These are phyloP conservation scores for Melianthus villosus DNA, from an alignment of 441 rosid species.

Conservation along the genomic window DNA sequence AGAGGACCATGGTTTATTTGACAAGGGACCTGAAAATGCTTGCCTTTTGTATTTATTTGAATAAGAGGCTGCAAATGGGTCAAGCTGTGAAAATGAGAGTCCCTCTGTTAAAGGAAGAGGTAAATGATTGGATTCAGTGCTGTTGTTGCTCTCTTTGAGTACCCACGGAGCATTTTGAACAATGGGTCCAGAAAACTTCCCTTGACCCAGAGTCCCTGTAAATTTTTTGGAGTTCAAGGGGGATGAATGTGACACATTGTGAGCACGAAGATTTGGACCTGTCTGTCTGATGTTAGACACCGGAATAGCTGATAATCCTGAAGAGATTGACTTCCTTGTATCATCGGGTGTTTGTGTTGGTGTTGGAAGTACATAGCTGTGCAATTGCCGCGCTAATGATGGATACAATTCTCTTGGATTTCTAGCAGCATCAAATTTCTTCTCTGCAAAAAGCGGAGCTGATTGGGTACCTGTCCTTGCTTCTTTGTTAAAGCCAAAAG, in stretches of 20 bases:
- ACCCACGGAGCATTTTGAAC: conserved; percentile 18
- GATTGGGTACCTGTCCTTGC: conserved; percentile 28
- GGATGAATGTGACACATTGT: conserved; percentile 34
- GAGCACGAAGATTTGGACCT: conserved; percentile 14
- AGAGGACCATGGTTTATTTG: conserved; percentile 33
- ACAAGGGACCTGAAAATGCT: conserved; percentile 46
- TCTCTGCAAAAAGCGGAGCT: conserved; percentile 38
- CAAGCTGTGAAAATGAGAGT: conserved; percentile 22
- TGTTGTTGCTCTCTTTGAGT: conserved; percentile 46
- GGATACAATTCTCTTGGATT: conserved; percentile 25
- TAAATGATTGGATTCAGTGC: conserved; percentile 15
- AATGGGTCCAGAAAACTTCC: conserved; percentile 24
- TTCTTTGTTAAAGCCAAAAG: conserved; percentile 30
- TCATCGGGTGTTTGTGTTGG: too few species aligned
- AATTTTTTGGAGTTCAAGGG: conserved; percentile 24
- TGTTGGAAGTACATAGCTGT: conserved; percentile 51
- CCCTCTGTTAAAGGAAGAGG: conserved; percentile 45
- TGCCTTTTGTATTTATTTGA: conserved; percentile 30
- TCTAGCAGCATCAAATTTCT: conserved; percentile 18
- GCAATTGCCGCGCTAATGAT: conserved; percentile 31
- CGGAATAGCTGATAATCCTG: conserved; percentile 13
- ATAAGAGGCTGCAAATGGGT: conserved; percentile 12
- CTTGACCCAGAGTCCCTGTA: conserved; percentile 20
- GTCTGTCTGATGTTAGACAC: conserved; percentile 16
- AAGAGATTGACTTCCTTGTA: conserved; percentile 30